Base-by-base conservation (phyloP, 805 yeast species). In the Candida succiphila region DNA sequence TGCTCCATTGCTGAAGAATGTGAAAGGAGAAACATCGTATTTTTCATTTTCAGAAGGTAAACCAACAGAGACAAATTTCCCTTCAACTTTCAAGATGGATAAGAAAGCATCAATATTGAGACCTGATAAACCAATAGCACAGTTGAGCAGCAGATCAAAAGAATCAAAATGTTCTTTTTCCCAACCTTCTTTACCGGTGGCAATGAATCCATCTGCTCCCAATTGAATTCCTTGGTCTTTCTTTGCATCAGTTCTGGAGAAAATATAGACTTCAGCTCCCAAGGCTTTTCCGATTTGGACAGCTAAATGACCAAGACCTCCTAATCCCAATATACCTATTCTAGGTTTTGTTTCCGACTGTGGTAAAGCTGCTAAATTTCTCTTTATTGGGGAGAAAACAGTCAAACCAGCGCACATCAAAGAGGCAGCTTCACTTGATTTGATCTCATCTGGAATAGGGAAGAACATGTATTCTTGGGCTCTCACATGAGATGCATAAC, bases 331-430 rank as follows among this genome's bases (percentile, higher is more conserved):
- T 38, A 65, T 57, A 36, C 64, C 67, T 35, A 62, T 58, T 34
- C 54, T 57, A 36, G 60, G 58, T 27, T 34, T 42, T 38, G 50
- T 51, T 17, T 61, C 63, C 15, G 43, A 35, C 27, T 54, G 48
- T 15, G 48, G 39, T 30, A 41, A 25, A 3, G 33, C 43, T 34
- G 56, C 55, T 32, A 50, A 49, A 38, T 59, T 58, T 54, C 71
- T 60, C 22, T 55, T 58, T 36, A 69, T 48, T 21, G 75, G 75
- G 9, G 73, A 66, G 49, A 54, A 69, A 10, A 63, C 69, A 4
- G 74, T 69, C 37, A 67, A 52, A 33, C 75, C 75, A 23, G 69
- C 75, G 50, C 74, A 67, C 54, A 69, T 57, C 54, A 68, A 49
- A 6, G 75, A 71, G 7, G 70, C 72, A 25, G 67, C 72, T 30